Evolutionary conservation across 192 early-diverging fungal genomes (phyloP), one percentile per base, ranked within the genome.

Genomic region (Coemansia sp.): DNA sequence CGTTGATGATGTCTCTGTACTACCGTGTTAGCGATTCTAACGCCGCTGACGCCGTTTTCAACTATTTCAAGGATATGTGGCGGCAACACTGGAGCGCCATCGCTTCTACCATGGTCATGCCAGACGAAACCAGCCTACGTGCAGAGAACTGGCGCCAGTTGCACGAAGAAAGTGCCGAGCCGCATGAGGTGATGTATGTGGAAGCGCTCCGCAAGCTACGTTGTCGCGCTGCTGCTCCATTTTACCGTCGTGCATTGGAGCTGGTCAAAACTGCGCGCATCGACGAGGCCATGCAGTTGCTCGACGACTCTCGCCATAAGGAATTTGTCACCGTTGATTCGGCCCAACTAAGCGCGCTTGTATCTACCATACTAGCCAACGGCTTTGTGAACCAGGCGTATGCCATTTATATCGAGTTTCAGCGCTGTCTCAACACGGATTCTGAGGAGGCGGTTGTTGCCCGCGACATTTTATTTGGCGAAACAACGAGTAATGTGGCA

Each of bases 1-100:
- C 66, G 10, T 23, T 62, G 36, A 68, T 71, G 72, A 79, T 79
- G 69, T 55, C 68, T 21, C 70, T 79, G 77, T 70, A 74, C 65
- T 79, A 79, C 36, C 77, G 72, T 5, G 3, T 34, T 0, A 65
- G 63, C 21, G 62, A 74, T 3, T 10, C 31, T 9, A 21, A n/a
- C 31, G 61, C 29, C 5, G 77, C 77, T 14, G 66, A 71, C 1
- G 44, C 64, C 7, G 25, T 74, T 5, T 71, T 74, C 57, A 55
- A 39, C 21, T 51, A 53, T 23, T 74, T 68, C 61, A 15, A 21
- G 4, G 67, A 39, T 0, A 2, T 3, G 17, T 79, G 77, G 68
- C 32, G 34, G 8, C n/a, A 29, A 17, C 29, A 23, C 3, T 79
- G 72, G 68, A 21, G 62, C 12, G 11, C 31, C 4, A 67, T 74